Conservation (phyloP, 257 asterid genomes). For the Nicotiana benthamiana region DNA sequence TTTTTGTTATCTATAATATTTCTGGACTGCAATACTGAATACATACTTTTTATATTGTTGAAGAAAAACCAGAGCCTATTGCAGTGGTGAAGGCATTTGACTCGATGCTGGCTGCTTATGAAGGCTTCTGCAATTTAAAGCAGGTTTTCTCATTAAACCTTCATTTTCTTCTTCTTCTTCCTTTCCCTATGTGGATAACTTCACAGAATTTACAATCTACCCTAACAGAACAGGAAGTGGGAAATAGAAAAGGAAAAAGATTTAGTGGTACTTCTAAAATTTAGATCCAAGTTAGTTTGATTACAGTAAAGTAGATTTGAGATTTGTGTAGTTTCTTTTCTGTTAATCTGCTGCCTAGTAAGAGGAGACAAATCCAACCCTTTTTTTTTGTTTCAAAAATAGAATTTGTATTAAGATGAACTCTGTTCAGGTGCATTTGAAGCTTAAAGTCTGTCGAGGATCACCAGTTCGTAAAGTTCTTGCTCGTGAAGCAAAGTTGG, state of each 20-base stretch:
- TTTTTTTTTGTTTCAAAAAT: neutral
- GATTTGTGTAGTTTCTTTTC: neutral
- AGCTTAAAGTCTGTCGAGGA: slow-evolving; percentile 86
- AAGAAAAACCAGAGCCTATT: slow-evolving; percentile 46
- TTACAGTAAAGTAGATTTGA: neutral
- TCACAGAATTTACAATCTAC: neutral
- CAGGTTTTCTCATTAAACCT: slow-evolving; percentile 37
- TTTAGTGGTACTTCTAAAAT: neutral
- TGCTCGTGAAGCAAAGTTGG: slow-evolving; percentile 47
- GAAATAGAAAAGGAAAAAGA: neutral
- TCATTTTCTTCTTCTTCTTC: neutral
- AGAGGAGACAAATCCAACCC: neutral
- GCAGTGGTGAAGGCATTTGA: slow-evolving; percentile 65
- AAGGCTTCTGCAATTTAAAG: slow-evolving; percentile 79
- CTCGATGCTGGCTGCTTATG: slow-evolving; percentile 68
- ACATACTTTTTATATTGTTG: slow-evolving; percentile 3
- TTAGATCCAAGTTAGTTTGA: neutral
- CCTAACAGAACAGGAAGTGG: neutral
- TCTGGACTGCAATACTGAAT: neutral
- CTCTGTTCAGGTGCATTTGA: slow-evolving; percentile 62
- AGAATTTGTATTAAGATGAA: neutral
- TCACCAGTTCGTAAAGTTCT: slow-evolving; percentile 56
- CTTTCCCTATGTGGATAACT: neutral
- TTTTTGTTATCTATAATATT: neutral
- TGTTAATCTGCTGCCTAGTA: neutral